A percentile compares a stretch with the other conserved stretches of the same genome.
Evolutionary conservation across 805 yeast species (phyloP).

Genomic region (Candida sphagnicola): DNA sequence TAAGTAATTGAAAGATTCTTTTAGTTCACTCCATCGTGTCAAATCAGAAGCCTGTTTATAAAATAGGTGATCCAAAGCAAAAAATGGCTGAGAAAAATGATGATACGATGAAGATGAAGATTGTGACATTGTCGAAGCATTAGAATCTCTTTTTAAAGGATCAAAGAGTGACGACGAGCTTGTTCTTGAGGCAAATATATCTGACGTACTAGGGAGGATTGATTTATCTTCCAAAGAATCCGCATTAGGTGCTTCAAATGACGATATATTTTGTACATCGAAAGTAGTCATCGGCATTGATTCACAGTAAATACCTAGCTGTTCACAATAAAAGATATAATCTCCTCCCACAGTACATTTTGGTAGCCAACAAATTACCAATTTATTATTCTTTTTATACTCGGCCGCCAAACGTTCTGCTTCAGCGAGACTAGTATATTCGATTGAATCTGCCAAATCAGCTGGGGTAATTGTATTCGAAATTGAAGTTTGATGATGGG

Average conservation of each 20-base stretch:
- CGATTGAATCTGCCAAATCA: too few species aligned
- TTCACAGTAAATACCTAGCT: slow-evolving; percentile 55
- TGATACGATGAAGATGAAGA: slow-evolving; percentile 32
- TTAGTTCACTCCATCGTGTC: slow-evolving; percentile 54
- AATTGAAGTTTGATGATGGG: slow-evolving; percentile 9
- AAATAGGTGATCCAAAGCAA: slow-evolving; percentile 41
- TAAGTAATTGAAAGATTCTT: slow-evolving; percentile 44
- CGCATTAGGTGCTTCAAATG: slow-evolving; percentile 23
- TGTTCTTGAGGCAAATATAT: slow-evolving; percentile 7
- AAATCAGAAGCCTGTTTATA: slow-evolving; percentile 60
- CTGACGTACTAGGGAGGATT: slow-evolving; percentile 9
- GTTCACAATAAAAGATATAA: slow-evolving; percentile 56
- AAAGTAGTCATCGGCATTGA: slow-evolving; percentile 49
- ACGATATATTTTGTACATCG: slow-evolving; percentile 15
- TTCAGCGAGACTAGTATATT: slow-evolving; percentile 18
- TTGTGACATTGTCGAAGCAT: slow-evolving; percentile 28
- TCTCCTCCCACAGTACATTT: slow-evolving; percentile 52
- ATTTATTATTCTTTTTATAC: slow-evolving; percentile 15
- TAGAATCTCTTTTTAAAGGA: slow-evolving; percentile 34
- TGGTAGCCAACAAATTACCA: slow-evolving; percentile 53
- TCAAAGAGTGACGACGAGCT: slow-evolving; percentile 19
- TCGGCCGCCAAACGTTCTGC: slow-evolving; percentile 27
- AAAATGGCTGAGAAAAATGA: slow-evolving; percentile 40
- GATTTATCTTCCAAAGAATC: slow-evolving; percentile 18
- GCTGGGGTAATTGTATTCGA: slow-evolving; percentile 12